phyloP scores from a whole-genome alignment of 2,329 filamentous ascomycete species.

The Xylaria sp. region DNA sequence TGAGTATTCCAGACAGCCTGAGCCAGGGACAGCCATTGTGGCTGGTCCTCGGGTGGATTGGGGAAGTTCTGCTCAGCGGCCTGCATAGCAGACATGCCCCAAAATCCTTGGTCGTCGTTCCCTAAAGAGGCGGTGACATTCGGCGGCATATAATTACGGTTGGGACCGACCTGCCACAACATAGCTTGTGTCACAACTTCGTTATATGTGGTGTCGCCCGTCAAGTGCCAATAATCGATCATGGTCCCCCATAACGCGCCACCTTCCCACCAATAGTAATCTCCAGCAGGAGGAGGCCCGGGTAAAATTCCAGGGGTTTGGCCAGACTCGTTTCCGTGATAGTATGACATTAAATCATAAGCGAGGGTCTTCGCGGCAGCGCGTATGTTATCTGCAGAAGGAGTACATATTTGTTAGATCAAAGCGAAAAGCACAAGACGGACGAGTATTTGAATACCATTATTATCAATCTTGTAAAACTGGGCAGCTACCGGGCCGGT shows the following conservation, averaged over 20 bases:
- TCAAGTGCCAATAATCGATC: conserved; percentile 55
- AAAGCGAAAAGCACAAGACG: neutral
- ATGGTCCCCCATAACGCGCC: conserved; percentile 43
- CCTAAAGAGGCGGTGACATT: conserved; percentile 50
- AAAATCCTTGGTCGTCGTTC: conserved; percentile 67
- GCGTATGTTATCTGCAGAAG: conserved; percentile 58
- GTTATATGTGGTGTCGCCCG: conserved; percentile 58
- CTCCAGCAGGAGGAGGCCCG: conserved; percentile 41
- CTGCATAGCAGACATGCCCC: conserved; percentile 67
- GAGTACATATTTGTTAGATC: conserved; percentile 16
- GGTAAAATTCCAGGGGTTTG: conserved; percentile 42
- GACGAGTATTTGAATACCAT: conserved; percentile 26
- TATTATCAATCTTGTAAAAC: conserved; percentile 31
- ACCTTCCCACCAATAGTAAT: conserved; percentile 46
- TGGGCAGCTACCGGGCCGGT: conserved; percentile 23
- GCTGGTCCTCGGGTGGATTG: conserved; percentile 54
- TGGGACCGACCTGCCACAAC: conserved; percentile 52
- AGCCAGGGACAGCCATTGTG: conserved; percentile 68
- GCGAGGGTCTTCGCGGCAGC: conserved; percentile 41
- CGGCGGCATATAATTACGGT: conserved; percentile 54
- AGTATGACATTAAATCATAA: conserved; percentile 42
- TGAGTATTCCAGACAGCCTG: conserved; percentile 70
- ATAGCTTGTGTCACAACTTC: conserved; percentile 52
- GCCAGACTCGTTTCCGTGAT: conserved; percentile 42
- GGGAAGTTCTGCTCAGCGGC: conserved; percentile 68